Percentiles rank a stretch among this genome's conserved stretches.
These are phyloP conservation scores for Physcomitrellopsis africana DNA, from an alignment of 225 moss, liverwort and hornwort genomes.

Conservation along the genomic window DNA sequence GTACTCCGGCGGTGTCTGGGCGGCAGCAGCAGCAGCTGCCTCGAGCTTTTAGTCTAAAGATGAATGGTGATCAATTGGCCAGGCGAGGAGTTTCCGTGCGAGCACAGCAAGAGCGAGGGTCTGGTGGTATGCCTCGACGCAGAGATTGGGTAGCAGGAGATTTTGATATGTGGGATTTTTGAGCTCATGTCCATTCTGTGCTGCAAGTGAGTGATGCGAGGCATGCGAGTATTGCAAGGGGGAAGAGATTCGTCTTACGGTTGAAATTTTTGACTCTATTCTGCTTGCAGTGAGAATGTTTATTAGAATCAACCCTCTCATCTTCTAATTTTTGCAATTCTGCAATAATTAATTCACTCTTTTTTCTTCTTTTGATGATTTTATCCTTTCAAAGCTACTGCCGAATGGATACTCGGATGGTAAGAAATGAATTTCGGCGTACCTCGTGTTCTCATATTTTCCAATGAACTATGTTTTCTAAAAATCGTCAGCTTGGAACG, in stretches of 20 bases:
- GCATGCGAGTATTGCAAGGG: not conserved
- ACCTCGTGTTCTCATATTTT: not conserved
- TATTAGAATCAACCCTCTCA: too few species aligned
- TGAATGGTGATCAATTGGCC: not conserved
- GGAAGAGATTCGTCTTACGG: not conserved
- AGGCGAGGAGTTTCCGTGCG: constrained; percentile 37
- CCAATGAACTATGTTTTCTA: not conserved
- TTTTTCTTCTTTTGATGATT: too few species aligned
- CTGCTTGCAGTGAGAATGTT: not conserved
- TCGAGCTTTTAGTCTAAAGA: constrained; percentile 6
- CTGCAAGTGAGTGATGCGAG: not conserved
- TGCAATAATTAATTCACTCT: too few species aligned
- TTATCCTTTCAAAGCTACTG: not conserved
- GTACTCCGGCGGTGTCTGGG: constrained; percentile 10
- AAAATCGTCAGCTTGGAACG: not conserved
- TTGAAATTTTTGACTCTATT: not conserved
- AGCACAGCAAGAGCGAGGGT: constrained; percentile 35
- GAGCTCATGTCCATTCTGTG: not conserved
- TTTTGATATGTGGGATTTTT: not conserved
- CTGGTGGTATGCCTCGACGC: constrained; percentile 35
- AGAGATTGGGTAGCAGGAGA: not conserved
- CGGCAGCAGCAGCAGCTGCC: constrained; percentile 7
- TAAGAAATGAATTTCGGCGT: not conserved
- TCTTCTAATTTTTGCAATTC: too few species aligned
- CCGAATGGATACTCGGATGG: not conserved